Conservation (phyloP, 1,284 basidiomycete species). For the Cryptococcus floricola region DNA sequence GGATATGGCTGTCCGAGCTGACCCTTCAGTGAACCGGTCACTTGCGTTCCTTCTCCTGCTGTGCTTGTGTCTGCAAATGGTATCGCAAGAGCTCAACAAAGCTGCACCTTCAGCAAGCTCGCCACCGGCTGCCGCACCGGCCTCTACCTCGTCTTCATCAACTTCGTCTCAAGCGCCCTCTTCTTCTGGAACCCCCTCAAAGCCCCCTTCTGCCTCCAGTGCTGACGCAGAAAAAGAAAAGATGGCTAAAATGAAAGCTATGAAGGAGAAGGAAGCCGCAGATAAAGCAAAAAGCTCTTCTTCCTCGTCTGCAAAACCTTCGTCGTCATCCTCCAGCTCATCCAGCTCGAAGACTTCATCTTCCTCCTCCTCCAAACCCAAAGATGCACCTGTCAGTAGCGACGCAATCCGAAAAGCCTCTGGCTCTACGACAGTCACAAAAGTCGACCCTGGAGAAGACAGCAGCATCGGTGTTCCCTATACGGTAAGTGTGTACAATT, state of each 20-base stretch:
- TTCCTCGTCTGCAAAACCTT: slow-evolving; percentile 4
- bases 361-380: slow-evolving; percentile 13
- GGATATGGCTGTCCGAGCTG: background rate
- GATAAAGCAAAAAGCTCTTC: slow-evolving; percentile 3
- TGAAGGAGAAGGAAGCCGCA: slow-evolving; percentile 23
- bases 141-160: slow-evolving; percentile 8
- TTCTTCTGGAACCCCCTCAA: background rate
- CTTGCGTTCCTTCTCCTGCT: slow-evolving; percentile 32
- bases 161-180: slow-evolving; percentile 2
- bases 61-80: slow-evolving; percentile 32
- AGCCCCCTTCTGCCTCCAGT: background rate
- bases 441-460: slow-evolving; percentile 9
- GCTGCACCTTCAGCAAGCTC: background rate
- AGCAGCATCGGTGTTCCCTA: slow-evolving; percentile 11
- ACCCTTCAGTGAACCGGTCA: slow-evolving; percentile 25
- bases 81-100: slow-evolving; percentile 34
- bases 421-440: slow-evolving; percentile 16
- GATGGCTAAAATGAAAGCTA: slow-evolving; percentile 23
- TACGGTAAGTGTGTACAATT: slow-evolving; percentile 5
- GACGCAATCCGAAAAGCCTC: slow-evolving; percentile 15
- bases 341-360: slow-evolving; percentile 4
- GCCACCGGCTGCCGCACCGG: slow-evolving; percentile 1
- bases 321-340: slow-evolving; percentile 3
- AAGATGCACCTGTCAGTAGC: slow-evolving; percentile 6
- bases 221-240: slow-evolving; percentile 21